These are phyloP conservation scores for Juglanconis oblonga DNA, from an alignment of 2,329 filamentous ascomycete species.

Conservation along the genomic window DNA sequence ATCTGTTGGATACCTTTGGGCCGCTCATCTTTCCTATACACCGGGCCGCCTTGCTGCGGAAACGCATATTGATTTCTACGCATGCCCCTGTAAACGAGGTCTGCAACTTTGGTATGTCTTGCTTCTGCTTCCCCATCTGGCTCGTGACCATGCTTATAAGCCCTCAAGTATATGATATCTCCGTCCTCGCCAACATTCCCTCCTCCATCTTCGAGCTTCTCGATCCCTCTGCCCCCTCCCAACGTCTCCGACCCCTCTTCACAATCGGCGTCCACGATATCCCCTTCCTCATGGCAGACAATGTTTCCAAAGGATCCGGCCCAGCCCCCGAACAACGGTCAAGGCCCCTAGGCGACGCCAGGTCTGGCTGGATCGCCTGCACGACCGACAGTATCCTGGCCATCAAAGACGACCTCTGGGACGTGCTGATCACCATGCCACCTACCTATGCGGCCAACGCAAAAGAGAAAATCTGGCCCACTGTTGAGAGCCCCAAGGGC, in stretches of 20 bases:
- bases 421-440: slow-evolving; percentile 83
- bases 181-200: slow-evolving; percentile 87
- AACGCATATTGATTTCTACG: slow-evolving; percentile 82
- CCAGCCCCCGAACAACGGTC: slow-evolving; percentile 11
- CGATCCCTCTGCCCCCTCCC: slow-evolving; percentile 56
- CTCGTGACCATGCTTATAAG: slow-evolving; percentile 21
- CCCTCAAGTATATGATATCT: slow-evolving; percentile 77
- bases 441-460: slow-evolving; percentile 56
- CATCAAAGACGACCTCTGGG: slow-evolving; percentile 83
- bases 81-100: slow-evolving; percentile 80
- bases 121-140: neutral
- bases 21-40: slow-evolving; percentile 91
- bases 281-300: slow-evolving; percentile 65
- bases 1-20: slow-evolving; percentile 78
- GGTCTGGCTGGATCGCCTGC: slow-evolving; percentile 83
- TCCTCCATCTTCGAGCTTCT: slow-evolving; percentile 68
- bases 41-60: slow-evolving; percentile 79
- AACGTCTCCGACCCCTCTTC: slow-evolving; percentile 80
- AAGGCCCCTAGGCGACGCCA: slow-evolving; percentile 41
- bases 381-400: slow-evolving; percentile 92
- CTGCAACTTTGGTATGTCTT: slow-evolving; percentile 78
- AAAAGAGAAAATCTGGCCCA: slow-evolving; percentile 68
- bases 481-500: slow-evolving; percentile 64
- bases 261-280: slow-evolving; percentile 93
- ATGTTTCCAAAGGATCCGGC: slow-evolving; percentile 38